These are phyloP conservation scores for Dactylorhiza incarnata DNA, from an alignment of 106 monocot species.

Conservation along the genomic window DNA sequence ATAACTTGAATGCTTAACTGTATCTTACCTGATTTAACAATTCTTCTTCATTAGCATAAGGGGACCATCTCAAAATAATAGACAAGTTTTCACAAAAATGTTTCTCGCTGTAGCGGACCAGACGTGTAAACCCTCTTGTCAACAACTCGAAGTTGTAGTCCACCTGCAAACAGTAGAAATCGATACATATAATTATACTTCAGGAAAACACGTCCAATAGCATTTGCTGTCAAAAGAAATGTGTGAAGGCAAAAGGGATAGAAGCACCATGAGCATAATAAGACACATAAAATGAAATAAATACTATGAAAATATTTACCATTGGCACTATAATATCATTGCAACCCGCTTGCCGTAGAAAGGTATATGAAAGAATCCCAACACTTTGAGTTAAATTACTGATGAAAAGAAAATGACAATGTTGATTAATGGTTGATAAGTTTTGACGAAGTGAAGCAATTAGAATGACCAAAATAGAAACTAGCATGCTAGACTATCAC, in stretches of 20 bases:
- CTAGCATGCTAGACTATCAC: neutral
- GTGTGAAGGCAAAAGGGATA: neutral
- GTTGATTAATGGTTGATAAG: neutral
- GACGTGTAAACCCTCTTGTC: conserved; percentile 19
- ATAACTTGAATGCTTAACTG: neutral
- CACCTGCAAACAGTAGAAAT: conserved; percentile 37
- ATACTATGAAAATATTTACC: conserved; percentile 25
- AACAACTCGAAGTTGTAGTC: conserved; percentile 50
- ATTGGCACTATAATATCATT: conserved; percentile 86
- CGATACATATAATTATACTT: neutral
- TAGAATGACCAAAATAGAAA: neutral
- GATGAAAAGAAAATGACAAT: conserved; percentile 8
- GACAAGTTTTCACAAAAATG: conserved; percentile 55
- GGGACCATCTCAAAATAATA: conserved; percentile 73
- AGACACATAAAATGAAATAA: neutral
- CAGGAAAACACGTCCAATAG: neutral
- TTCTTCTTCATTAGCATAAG: conserved; percentile 61
- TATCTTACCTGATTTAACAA: conserved; percentile 64
- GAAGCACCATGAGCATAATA: neutral
- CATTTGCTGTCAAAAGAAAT: neutral
- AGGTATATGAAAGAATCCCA: conserved; percentile 93
- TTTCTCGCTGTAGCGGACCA: conserved; percentile 31
- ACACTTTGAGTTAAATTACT: conserved; percentile 63
- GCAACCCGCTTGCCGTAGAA: conserved; percentile 55
- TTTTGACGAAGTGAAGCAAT: neutral